Percentiles rank a stretch among this genome's conserved stretches.
These are phyloP conservation scores for Candida khao-thaluensis DNA, from an alignment of 805 yeast species.

Conservation along the genomic window DNA sequence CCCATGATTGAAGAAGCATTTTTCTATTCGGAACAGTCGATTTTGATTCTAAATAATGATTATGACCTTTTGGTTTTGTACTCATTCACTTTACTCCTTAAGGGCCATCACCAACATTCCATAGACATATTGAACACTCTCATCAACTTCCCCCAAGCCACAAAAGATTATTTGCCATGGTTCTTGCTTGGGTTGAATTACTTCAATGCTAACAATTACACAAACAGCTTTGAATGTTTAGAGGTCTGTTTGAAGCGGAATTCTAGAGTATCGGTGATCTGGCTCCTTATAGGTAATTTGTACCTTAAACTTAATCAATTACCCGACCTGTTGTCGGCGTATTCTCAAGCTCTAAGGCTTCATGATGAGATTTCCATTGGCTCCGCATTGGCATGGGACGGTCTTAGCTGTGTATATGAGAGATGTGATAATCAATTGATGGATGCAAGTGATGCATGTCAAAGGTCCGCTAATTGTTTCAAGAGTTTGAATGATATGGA, in stretches of 20 bases:
- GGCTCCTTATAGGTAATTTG: constrained; percentile 66
- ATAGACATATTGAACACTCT: constrained; percentile 8
- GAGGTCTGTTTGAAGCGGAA: constrained; percentile 56
- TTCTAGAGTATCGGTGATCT: constrained; percentile 54
- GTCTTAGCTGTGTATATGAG: constrained; percentile 60
- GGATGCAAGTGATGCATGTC: constrained; percentile 62
- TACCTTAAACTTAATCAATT: constrained; percentile 59
- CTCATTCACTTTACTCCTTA: neutral
- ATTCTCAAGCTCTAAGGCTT: constrained; percentile 59
- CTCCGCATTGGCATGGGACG: constrained; percentile 65
- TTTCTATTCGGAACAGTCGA: constrained; percentile 8
- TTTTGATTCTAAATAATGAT: constrained; percentile 9
- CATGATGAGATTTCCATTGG: constrained; percentile 47
- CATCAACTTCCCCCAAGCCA: constrained; percentile 19
- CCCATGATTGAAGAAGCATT: constrained; percentile 7
- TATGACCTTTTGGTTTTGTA: constrained; percentile 11
- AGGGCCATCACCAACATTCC: constrained; percentile 1
- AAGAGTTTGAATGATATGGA: constrained; percentile 46
- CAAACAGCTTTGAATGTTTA: constrained; percentile 53
- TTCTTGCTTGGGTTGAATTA: constrained; percentile 54
- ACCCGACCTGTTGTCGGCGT: constrained; percentile 66
- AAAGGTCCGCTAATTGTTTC: constrained; percentile 50
- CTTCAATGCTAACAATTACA: constrained; percentile 43
- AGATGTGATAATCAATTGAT: constrained; percentile 58
- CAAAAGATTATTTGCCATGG: constrained; percentile 56